Conservation (phyloP, 768 basidiomycete species). For the Holtermannia corniformis region DNA sequence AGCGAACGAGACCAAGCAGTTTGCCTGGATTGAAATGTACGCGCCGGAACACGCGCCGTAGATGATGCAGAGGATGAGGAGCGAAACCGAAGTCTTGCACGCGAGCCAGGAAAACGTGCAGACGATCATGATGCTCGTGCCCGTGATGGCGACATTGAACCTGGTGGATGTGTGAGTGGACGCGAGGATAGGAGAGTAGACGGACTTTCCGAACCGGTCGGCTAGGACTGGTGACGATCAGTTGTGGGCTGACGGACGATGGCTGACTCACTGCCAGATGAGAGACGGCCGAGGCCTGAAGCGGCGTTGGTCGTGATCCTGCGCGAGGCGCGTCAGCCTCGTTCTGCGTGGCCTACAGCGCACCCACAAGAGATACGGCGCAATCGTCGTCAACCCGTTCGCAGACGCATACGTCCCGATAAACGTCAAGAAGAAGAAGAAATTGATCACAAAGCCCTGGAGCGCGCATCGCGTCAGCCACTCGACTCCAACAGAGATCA, state of each 20-base stretch:
- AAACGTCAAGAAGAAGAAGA: slow-evolving; percentile 13
- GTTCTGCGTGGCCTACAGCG: too few relatives aligned
- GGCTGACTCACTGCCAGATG: slow-evolving; percentile 4
- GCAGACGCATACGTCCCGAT: slow-evolving; percentile 17
- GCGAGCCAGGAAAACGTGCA: slow-evolving; percentile 12
- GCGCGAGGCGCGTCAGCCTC: too few relatives aligned
- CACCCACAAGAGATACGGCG: slow-evolving; percentile 21
- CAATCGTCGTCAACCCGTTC: slow-evolving; percentile 8
- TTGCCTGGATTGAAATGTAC: slow-evolving; percentile 14
- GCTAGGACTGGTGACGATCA: slow-evolving; percentile 1
- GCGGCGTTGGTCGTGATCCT: slow-evolving; percentile 3
- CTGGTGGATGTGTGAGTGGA: neutral
- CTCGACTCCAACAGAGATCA: neutral
- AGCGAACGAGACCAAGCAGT: slow-evolving; percentile 1
- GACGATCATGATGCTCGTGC: slow-evolving; percentile 5
- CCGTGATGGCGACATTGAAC: slow-evolving; percentile 12
- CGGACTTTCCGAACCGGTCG: slow-evolving; percentile 5
- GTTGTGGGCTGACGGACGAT: neutral
- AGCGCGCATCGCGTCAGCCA: neutral
- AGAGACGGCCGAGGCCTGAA: neutral
- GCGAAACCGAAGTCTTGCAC: neutral
- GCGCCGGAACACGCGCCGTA: slow-evolving; percentile 13
- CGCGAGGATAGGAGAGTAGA: neutral
- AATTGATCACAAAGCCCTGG: neutral
- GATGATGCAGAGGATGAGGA: slow-evolving; percentile 9